These are phyloP conservation scores for Puccinia coronata DNA, from an alignment of 1,284 basidiomycete genomes.

Conservation along the genomic window DNA sequence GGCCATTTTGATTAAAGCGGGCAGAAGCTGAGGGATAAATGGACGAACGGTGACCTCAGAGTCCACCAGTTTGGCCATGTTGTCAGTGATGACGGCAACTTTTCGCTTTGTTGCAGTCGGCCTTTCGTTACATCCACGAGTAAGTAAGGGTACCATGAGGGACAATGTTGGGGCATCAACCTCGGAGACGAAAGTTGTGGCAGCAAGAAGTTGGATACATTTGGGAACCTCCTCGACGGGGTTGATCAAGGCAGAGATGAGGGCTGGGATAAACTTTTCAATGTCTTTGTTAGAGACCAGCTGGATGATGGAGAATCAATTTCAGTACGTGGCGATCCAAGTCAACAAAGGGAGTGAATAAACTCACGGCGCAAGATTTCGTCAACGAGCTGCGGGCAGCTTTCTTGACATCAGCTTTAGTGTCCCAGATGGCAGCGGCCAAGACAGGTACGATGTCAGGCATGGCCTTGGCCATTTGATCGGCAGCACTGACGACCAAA, in stretches of 20 bases:
- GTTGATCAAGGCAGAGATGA: slow-evolving; percentile 96
- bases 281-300: slow-evolving; percentile 98
- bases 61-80: slow-evolving; percentile 98
- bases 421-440: slow-evolving; percentile 97
- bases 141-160: slow-evolving; percentile 95
- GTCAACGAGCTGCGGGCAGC: slow-evolving; percentile 91
- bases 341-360: slow-evolving; percentile 71
- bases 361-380: slow-evolving; percentile 76
- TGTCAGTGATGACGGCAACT: slow-evolving; percentile 94
- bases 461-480: slow-evolving; percentile 85
- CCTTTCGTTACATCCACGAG: slow-evolving; percentile 93
- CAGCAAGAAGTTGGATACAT: slow-evolving; percentile 92
- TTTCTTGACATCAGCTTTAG: slow-evolving; percentile 99
- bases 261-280: slow-evolving; percentile 89
- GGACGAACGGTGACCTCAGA: slow-evolving; percentile 91
- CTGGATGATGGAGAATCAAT: slow-evolving; percentile 49
- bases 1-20: slow-evolving; percentile 90
- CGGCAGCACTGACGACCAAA: slow-evolving; percentile 79
- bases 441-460: slow-evolving; percentile 96
- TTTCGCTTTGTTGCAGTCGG: slow-evolving; percentile 93
- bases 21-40: slow-evolving; percentile 92
- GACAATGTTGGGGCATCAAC: slow-evolving; percentile 98
- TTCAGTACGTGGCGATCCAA: background rate
- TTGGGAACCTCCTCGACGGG: slow-evolving; percentile 98
- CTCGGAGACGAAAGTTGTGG: slow-evolving; percentile 99